A percentile compares a stretch with the other conserved stretches of the same genome.
phyloP scores from a whole-genome alignment of 768 basidiomycete species.

The Rubroboletus satanas region DNA sequence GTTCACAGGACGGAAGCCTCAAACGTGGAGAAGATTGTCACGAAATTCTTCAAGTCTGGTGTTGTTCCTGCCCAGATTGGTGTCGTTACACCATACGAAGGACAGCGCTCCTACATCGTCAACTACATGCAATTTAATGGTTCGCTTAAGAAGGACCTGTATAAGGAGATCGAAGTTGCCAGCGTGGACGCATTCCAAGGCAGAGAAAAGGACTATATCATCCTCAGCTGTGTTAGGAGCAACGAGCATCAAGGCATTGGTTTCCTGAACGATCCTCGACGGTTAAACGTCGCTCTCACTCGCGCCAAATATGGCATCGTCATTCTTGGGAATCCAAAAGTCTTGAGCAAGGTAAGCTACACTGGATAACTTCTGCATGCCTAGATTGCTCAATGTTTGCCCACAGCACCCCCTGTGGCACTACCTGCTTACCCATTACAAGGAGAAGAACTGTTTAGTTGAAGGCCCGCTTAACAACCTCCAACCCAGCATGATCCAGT shows the following conservation, averaged over 20 bases:
- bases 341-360: slow-evolving; percentile 85
- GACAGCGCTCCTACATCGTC: slow-evolving; percentile 96
- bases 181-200: slow-evolving; percentile 99
- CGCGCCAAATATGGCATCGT: slow-evolving; percentile 98
- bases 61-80: slow-evolving; percentile 95
- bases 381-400: slow-evolving; percentile 3
- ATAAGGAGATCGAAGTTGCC: slow-evolving; percentile 99
- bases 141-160: slow-evolving; percentile 97
- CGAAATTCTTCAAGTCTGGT: slow-evolving; percentile 99
- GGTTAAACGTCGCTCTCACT: slow-evolving; percentile 94
- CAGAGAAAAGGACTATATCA: slow-evolving; percentile 99
- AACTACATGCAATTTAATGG: slow-evolving; percentile 99
- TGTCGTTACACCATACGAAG: slow-evolving; percentile 98
- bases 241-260: slow-evolving; percentile 99
- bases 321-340: slow-evolving; percentile 99
- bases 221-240: slow-evolving; percentile 93
- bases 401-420: slow-evolving; percentile 95
- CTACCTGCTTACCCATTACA: slow-evolving; percentile 96
- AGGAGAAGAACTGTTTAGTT: slow-evolving; percentile 89
- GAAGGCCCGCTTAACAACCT: slow-evolving; percentile 96
- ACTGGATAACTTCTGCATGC: slow-evolving; percentile 5
- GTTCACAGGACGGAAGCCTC: slow-evolving; percentile 85
- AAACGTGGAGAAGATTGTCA: slow-evolving; percentile 99
- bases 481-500: slow-evolving; percentile 98
- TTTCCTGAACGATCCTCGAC: slow-evolving; percentile 95